Evolutionary conservation across 805 yeast species (phyloP).

Genomic region (Candida endomychidarum): DNA sequence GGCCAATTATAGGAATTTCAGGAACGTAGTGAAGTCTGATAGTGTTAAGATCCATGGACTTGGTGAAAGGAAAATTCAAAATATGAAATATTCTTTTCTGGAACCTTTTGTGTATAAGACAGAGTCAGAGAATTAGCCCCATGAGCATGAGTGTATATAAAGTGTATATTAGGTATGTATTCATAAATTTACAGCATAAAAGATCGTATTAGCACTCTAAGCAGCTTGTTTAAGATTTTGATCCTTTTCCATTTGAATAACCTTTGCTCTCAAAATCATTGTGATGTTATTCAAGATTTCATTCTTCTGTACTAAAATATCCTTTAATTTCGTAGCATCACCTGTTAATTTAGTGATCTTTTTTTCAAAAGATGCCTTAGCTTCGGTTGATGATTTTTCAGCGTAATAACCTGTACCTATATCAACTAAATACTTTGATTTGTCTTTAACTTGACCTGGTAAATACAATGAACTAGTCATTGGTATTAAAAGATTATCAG

Average conservation of each 20-base stretch:
- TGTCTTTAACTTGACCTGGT: slow-evolving; percentile 73
- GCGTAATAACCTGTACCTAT: slow-evolving; percentile 96
- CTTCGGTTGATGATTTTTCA: slow-evolving; percentile 69
- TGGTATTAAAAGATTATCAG: slow-evolving; percentile 71
- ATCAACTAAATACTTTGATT: slow-evolving; percentile 78
- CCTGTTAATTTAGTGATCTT: slow-evolving; percentile 71
- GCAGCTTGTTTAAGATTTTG: slow-evolving; percentile 6
- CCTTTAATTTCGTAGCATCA: slow-evolving; percentile 73
- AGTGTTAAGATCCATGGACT: slow-evolving; percentile 42
- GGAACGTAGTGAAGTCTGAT: slow-evolving; percentile 38
- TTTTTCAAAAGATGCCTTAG: slow-evolving; percentile 66
- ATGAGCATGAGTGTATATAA: too few species aligned
- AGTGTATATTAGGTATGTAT: too few species aligned
- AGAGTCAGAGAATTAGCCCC: not conserved
- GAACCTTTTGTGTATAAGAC: slow-evolving; percentile 51
- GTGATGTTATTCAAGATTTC: slow-evolving; percentile 63
- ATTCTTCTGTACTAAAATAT: slow-evolving; percentile 73
- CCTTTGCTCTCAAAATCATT: slow-evolving; percentile 51
- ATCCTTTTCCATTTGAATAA: slow-evolving; percentile 46
- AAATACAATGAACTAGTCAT: slow-evolving; percentile 85
- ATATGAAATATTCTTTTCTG: slow-evolving; percentile 39
- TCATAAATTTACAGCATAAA: too few species aligned
- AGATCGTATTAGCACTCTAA: too few species aligned
- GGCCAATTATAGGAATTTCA: slow-evolving; percentile 48
- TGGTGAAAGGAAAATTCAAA: slow-evolving; percentile 46